A percentile compares a stretch with the other conserved stretches of the same genome.
These are phyloP conservation scores for Apostasia ramifera DNA, from an alignment of 106 monocot species.

Conservation along the genomic window DNA sequence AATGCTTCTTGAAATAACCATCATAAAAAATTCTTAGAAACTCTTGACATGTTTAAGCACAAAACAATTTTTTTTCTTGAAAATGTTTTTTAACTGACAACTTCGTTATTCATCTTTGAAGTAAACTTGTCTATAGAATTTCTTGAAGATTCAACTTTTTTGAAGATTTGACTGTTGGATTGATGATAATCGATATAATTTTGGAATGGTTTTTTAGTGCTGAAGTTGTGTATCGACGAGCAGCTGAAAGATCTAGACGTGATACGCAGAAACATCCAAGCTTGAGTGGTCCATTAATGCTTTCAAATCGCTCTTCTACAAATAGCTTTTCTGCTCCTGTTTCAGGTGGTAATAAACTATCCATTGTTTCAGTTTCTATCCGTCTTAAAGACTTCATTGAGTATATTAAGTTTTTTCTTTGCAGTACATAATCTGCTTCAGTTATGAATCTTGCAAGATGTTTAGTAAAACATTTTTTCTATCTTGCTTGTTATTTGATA, in stretches of 20 bases:
- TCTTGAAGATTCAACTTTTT: neutral
- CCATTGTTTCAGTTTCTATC: neutral
- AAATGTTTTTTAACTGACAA: neutral
- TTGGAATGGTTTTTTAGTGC: constrained; percentile 9
- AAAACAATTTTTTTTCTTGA: neutral
- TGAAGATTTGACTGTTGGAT: neutral
- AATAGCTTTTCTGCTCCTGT: constrained; percentile 95
- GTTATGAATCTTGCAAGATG: neutral
- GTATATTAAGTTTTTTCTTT: neutral
- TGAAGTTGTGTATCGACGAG: constrained; percentile 42
- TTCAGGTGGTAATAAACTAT: neutral
- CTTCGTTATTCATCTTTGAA: neutral
- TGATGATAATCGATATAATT: neutral
- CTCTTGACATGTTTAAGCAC: neutral
- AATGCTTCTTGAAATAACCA: neutral
- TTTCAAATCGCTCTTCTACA: constrained; percentile 87
- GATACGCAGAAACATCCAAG: constrained; percentile 53
- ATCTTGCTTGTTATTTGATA: constrained; percentile 30
- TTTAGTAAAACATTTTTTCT: neutral
- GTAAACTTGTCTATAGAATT: neutral
- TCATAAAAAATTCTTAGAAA: neutral
- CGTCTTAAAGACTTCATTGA: neutral
- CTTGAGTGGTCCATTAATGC: constrained; percentile 92
- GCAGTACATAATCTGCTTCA: neutral
- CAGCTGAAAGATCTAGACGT: constrained; percentile 50